Evolutionary conservation across 2,329 filamentous ascomycete genomes (phyloP).

Genomic region (Huntiella omanensis): DNA sequence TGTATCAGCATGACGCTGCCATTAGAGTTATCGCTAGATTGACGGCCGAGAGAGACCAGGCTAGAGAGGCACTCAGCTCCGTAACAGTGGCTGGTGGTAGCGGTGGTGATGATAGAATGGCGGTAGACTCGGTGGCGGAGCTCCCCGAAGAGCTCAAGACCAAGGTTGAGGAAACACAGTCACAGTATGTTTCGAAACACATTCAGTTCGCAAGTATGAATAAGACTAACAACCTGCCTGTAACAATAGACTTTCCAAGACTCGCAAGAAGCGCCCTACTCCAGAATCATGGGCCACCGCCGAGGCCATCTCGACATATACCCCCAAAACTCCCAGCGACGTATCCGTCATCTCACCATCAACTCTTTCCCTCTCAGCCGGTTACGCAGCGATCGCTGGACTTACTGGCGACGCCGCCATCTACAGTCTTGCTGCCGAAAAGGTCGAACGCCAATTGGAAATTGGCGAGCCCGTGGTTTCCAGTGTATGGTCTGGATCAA

Average conservation of each 20-base stretch:
- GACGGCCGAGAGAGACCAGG: conserved; percentile 82
- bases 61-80: conserved; percentile 70
- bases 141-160: conserved; percentile 53
- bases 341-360: conserved; percentile 30
- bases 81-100: conserved; percentile 48
- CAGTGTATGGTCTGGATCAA: conserved; percentile 44
- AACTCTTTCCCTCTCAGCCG: conserved; percentile 32
- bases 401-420: conserved; percentile 55
- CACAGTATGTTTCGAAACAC: conserved; percentile 39
- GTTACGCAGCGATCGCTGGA: conserved; percentile 56
- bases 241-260: conserved; percentile 53
- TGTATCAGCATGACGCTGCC: conserved; percentile 97
- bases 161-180: conserved; percentile 63
- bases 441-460: conserved; percentile 47
- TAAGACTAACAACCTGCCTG: background rate
- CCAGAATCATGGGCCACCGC: conserved; percentile 69
- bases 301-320: conserved; percentile 43
- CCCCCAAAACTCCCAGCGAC: conserved; percentile 25
- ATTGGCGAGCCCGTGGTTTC: conserved; percentile 50
- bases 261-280: conserved; percentile 72
- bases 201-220: background rate
- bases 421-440: conserved; percentile 52
- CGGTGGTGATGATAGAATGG: conserved; percentile 64
- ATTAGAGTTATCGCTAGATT: conserved; percentile 82
- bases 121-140: conserved; percentile 57